These are phyloP conservation scores for Urostyla sp. DNA, from an alignment of 73 alveolate genomes.

Conservation along the genomic window DNA sequence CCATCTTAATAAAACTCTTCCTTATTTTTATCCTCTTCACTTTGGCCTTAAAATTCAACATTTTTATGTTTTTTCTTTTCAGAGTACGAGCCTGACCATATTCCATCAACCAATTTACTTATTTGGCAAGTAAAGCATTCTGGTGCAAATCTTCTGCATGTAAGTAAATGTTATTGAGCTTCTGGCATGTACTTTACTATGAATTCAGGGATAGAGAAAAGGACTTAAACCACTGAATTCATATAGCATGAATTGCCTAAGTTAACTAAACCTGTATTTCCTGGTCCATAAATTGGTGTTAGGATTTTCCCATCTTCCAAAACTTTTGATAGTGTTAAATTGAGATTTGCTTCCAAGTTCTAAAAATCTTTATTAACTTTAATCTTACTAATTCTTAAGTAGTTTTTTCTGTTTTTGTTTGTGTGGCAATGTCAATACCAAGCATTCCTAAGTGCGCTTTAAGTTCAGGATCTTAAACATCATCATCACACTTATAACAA, in stretches of 20 bases:
- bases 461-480: conserved; percentile 87
- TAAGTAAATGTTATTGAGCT: conserved; percentile 86
- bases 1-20: conserved; percentile 96
- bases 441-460: conserved; percentile 85
- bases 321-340: conserved; percentile 90
- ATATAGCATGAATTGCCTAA: conserved; percentile 99
- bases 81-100: conserved; percentile 94
- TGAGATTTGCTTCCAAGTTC: conserved; percentile 92
- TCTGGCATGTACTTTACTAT: conserved; percentile 74
- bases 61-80: conserved; percentile 86
- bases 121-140: conserved; percentile 93
- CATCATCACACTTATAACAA: conserved; percentile 98
- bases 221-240: conserved; percentile 95
- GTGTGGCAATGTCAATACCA: conserved; percentile 93
- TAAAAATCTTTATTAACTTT: too few species aligned
- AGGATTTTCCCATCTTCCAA: conserved; percentile 97
- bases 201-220: conserved; percentile 94
- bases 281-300: conserved; percentile 98
- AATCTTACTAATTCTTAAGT: conserved; percentile 97
- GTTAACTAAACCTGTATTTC: conserved; percentile 98
- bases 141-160: conserved; percentile 81
- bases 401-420: conserved; percentile 99
- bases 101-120: conserved; percentile 92
- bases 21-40: conserved; percentile 84
- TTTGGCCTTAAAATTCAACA: conserved; percentile 65